Base-by-base conservation (phyloP, 257 asterid genomes). In the Petunia secreta region DNA sequence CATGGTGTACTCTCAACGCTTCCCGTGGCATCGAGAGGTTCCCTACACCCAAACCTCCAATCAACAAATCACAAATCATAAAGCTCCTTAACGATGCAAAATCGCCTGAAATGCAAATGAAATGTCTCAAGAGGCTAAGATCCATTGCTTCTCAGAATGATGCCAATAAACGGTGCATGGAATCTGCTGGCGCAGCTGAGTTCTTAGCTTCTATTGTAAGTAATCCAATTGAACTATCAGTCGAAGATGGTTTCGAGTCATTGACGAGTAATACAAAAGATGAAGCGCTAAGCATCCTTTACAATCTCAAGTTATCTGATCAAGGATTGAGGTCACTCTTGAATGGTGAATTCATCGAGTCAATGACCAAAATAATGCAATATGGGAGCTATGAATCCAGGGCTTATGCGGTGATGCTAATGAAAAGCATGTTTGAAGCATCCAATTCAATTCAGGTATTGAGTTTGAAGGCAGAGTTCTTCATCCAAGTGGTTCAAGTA, bases 1-100 rank as follows among this genome's bases (percentile, higher is more conserved):
- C 98, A 0, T 94, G 98, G 98, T 93, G 97, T 87, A 81, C 93
- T 16, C 82, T 91, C 86, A 86, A 93, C 79, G 88, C 92, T 16
- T 73, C 89, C 4, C 59, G 83, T 25, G 94, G 91, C 46, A 79
- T 94, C 82, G 87, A 91, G 34, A 84, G 98, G 80, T 90, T 91
- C 39, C 98, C 98, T 2, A 95, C 98, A 0, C 98, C 98, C 0
- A 92, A 83, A 15, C 84, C 98, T 3, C 97, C 94, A 1, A 82
- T 82, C 67, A 90, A 83, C 83, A 88, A 85, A 67, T 11, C 89
- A 7, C 97, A 93, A 77, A 63, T 95, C 13, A 8, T 76, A 69
- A 90, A 89, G 75, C 89, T 93, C 55, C 82, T 95, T 44, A 80
- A 79, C 14, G 92, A 86, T 2, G 92, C 88, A 2, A 67, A 64